Evolutionary conservation across 257 asterid species (phyloP).

Genomic region (Striga asiatica): DNA sequence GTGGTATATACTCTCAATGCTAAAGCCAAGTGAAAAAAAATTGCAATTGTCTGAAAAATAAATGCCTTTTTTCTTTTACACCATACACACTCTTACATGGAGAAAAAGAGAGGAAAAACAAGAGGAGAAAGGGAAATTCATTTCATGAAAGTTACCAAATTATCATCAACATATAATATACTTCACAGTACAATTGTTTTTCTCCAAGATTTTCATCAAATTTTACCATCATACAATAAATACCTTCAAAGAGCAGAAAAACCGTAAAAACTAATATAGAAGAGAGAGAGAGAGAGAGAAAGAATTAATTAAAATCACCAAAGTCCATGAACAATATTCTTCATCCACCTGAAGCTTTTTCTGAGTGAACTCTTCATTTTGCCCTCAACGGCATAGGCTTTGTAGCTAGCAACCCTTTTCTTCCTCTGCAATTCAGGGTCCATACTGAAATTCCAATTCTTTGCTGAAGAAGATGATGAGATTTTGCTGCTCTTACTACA

Average conservation of each 20-base stretch:
- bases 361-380: conserved; percentile 62
- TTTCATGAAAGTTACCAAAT: neutral
- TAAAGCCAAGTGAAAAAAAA: too few species aligned
- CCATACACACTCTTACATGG: too few species aligned
- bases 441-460: conserved; percentile 37
- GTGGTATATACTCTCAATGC: too few species aligned
- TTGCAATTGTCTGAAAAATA: too few species aligned
- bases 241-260: neutral
- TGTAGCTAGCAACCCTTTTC: conserved; percentile 71
- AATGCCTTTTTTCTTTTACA: too few species aligned
- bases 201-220: too few species aligned
- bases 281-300: too few species aligned
- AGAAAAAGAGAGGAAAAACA: too few species aligned
- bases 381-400: conserved; percentile 62
- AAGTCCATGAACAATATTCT: conserved; percentile 54
- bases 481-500: conserved; percentile 33
- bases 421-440: conserved; percentile 83
- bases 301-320: conserved; percentile 25
- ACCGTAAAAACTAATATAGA: neutral
- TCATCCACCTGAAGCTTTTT: conserved; percentile 80
- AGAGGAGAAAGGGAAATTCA: too few species aligned
- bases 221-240: too few species aligned
- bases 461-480: conserved; percentile 8
- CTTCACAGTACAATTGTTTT: neutral
- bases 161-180: neutral